Conservation (phyloP, 176 grass and related monocot species). For the Oryza meyeriana region DNA sequence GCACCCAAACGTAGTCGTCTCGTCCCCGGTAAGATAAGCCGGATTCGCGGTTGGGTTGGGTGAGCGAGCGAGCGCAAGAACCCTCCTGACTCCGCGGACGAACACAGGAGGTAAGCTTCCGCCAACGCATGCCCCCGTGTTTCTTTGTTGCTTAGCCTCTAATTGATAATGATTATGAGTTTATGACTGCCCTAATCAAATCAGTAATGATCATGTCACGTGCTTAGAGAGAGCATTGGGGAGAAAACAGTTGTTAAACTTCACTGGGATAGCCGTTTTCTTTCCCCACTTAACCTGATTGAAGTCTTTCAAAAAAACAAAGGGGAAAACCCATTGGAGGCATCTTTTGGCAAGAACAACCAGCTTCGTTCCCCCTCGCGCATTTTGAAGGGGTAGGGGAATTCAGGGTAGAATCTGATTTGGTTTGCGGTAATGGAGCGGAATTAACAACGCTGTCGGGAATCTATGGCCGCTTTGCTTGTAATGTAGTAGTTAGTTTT, state of each 20-base stretch:
- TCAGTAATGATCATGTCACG: neutral
- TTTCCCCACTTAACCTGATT: neutral
- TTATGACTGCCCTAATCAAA: neutral
- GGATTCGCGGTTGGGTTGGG: neutral
- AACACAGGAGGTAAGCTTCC: neutral
- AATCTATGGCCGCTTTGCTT: slow-evolving; percentile 2
- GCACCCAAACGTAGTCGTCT: neutral
- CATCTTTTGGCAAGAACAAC: neutral
- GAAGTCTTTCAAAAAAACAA: neutral
- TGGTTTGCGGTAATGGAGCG: slow-evolving; percentile 8
- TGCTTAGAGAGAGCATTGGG: neutral
- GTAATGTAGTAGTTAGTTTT: neutral
- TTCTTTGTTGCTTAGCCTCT: neutral
- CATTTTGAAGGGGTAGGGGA: neutral
- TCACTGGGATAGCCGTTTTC: neutral
- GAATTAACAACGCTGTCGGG: neutral
- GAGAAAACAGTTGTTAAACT: neutral
- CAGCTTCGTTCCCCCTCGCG: neutral
- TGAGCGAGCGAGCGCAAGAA: neutral
- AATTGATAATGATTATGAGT: neutral
- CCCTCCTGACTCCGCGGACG: neutral
- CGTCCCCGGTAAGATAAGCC: neutral
- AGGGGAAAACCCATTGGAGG: neutral
- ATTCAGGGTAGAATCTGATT: neutral
- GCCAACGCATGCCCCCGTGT: neutral